Conservation (phyloP, 2,329 filamentous ascomycete species). For the Aureobasidium sp. region DNA sequence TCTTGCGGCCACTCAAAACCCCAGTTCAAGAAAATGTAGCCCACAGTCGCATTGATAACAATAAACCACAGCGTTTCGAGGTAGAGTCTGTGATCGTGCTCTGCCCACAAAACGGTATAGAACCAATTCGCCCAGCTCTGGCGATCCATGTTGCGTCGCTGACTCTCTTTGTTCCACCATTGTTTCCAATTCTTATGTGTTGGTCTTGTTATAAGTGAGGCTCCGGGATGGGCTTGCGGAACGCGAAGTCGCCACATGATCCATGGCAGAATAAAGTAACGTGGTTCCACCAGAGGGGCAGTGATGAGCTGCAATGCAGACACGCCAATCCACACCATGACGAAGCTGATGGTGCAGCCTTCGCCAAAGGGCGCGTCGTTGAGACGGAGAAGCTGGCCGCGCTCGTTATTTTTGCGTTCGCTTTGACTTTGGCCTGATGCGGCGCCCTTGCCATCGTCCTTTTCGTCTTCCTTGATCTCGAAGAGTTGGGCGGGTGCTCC, state of each 20-base stretch:
- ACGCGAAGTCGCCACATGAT: constrained; percentile 82
- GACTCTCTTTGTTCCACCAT: constrained; percentile 12
- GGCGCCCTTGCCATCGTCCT: constrained; percentile 4
- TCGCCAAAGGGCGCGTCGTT: constrained; percentile 17
- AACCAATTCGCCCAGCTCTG: neutral
- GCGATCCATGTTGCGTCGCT: neutral
- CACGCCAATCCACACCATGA: constrained; percentile 58
- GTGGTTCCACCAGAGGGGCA: constrained; percentile 86
- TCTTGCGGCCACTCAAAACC: constrained; percentile 63
- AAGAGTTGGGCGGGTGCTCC: constrained; percentile 33
- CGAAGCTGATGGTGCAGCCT: constrained; percentile 40
- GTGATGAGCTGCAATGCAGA: constrained; percentile 75
- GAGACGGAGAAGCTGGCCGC: constrained; percentile 5
- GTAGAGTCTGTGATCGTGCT: constrained; percentile 39
- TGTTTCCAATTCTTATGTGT: constrained; percentile 14
- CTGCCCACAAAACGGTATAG: constrained; percentile 18
- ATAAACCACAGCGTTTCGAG: constrained; percentile 66
- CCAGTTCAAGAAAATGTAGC: constrained; percentile 62
- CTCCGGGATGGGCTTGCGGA: constrained; percentile 35
- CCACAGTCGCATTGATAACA: constrained; percentile 57
- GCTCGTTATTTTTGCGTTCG: neutral
- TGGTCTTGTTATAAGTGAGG: neutral
- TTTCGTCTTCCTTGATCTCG: constrained; percentile 15
- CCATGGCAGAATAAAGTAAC: constrained; percentile 95
- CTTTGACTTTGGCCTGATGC: neutral